These are phyloP conservation scores for Fusarium dlaminii DNA, from an alignment of 2,329 filamentous ascomycete genomes.

Conservation along the genomic window DNA sequence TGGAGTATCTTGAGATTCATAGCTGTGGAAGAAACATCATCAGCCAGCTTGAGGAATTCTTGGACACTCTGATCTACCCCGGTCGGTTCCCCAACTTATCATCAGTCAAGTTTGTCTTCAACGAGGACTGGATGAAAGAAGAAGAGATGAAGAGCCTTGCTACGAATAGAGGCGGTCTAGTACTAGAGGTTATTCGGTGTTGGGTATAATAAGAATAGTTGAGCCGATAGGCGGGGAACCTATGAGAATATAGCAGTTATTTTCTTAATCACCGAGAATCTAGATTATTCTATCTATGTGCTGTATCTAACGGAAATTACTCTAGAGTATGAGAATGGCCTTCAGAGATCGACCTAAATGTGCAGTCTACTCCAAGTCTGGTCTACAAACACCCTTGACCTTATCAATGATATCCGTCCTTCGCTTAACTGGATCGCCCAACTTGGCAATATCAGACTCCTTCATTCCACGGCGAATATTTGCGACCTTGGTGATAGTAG, in stretches of 20 bases:
- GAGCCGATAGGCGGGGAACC: fast-evolving
- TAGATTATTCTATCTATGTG: neutral
- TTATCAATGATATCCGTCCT: neutral
- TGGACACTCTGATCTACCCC: neutral
- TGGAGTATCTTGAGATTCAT: neutral
- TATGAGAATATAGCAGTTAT: fast-evolving
- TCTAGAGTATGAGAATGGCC: neutral
- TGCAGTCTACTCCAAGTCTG: neutral
- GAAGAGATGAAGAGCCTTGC: neutral
- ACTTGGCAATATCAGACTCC: neutral
- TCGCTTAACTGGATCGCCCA: neutral
- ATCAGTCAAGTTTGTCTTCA: neutral
- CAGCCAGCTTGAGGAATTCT: neutral
- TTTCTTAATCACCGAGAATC: fast-evolving
- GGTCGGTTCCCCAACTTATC: neutral
- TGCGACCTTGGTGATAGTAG: neutral
- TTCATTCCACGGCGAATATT: neutral
- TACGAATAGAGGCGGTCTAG: neutral
- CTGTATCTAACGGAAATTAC: too few species aligned
- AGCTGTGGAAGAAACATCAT: neutral
- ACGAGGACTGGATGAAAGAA: neutral
- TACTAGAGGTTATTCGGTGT: neutral
- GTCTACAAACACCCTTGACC: neutral
- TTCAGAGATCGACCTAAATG: too few species aligned
- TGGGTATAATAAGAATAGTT: neutral